Base-by-base conservation (phyloP, 805 yeast species). In the Cyberlindnera maclurae region DNA sequence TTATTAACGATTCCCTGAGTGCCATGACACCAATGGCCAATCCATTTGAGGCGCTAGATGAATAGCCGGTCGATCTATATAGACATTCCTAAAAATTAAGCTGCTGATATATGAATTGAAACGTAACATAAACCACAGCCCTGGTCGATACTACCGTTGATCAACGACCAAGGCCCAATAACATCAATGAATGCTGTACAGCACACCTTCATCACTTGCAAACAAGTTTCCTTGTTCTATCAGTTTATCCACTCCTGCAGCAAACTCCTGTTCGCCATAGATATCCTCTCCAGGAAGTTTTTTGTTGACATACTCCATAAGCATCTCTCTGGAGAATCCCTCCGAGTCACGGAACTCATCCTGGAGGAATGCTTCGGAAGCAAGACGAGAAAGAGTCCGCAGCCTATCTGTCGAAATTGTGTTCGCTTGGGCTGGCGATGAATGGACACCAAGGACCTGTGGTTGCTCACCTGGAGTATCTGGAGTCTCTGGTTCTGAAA, bases 231-330 rank as follows among this genome's bases (percentile, higher is more conserved):
- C 42, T 30, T 40, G 18, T 2, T 55, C 59, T n/a, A 51, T 48
- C 16, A 69, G 53, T 32, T 46, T 43, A 12, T 46, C 38, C 34
- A 69, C 46, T 3, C 68, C 71, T 2, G 67, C 64, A 15, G 40
- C 40, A 8, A 59, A 62, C 48, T 69, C 73, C 10, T 45, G 50
- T n/a, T 36, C 48, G 3, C 51, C 38, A 46, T 64, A 69, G 38
- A 41, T 42, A 33, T 68, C 70, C 39, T 67, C 72, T 9, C 46
- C 45, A 13, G 59, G 54, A 47, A 64, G 47, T 6, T 40, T 40
- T 39, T 54, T 49, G 47, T 69, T 69, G 27, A 69, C 54, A 15
- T 51, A 57, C n/a, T 46, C 55, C 7, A 61, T 31, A n/a, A 69
- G 46, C 12, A 37, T 44, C 9, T 49, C 51, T n/a, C 52, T 43